These are phyloP conservation scores for Globisporangium iwayamae DNA, from an alignment of 352 stramenopile species.

Conservation along the genomic window DNA sequence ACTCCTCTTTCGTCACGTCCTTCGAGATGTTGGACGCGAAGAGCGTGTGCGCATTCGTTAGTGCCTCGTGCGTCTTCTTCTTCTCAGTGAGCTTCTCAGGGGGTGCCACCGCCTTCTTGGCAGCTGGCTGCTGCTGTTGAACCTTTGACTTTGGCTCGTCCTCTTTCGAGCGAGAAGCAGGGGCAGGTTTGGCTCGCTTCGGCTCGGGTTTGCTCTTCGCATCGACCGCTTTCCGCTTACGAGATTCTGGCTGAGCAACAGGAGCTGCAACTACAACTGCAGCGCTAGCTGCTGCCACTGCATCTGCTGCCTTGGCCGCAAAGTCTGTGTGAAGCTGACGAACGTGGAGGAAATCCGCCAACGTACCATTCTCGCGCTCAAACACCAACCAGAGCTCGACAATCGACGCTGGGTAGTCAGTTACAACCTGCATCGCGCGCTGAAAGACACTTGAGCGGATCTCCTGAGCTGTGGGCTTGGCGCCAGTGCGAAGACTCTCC, in stretches of 20 bases:
- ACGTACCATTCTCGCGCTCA: conserved; percentile 46
- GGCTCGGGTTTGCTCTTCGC: neutral
- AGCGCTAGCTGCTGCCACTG: conserved; percentile 15
- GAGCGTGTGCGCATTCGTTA: conserved; percentile 64
- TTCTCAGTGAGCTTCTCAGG: conserved; percentile 21
- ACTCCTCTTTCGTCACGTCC: conserved; percentile 44
- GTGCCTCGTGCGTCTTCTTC: conserved; percentile 26
- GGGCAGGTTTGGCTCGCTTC: conserved; percentile 27
- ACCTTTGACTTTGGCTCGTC: neutral
- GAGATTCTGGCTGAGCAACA: conserved; percentile 8
- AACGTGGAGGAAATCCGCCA: conserved; percentile 30
- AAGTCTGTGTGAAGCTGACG: conserved; percentile 30
- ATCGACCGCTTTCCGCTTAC: conserved; percentile 18
- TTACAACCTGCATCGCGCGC: conserved; percentile 27
- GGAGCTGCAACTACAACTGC: conserved; percentile 17
- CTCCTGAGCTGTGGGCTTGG: conserved; percentile 10
- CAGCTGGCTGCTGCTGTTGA: conserved; percentile 4
- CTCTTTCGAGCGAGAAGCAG: neutral
- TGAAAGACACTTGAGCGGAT: conserved; percentile 45
- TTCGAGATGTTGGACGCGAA: conserved; percentile 72
- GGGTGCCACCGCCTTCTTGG: conserved; percentile 7
- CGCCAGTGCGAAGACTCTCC: conserved; percentile 23
- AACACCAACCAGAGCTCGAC: conserved; percentile 47
- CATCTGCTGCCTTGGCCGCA: neutral
- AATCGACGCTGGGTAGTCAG: conserved; percentile 27